Evolutionary conservation across 129 eudicot species (phyloP).

Genomic region (Chrysanthemum seticuspe): DNA sequence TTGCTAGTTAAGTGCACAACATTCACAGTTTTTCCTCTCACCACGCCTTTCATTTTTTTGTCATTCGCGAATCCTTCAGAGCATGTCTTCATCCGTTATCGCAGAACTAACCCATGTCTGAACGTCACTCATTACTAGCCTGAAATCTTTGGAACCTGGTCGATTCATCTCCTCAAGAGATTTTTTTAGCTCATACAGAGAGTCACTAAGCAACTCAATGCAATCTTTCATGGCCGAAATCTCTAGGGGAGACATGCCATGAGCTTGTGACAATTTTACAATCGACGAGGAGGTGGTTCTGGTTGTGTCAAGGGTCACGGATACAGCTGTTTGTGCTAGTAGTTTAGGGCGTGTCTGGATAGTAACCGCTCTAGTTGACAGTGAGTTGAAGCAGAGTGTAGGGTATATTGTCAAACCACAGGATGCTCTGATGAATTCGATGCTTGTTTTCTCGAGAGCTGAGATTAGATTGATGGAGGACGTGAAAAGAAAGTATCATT

Average conservation of each 20-base stretch:
- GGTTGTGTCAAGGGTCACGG: constrained; percentile 39
- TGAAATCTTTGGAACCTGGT: constrained; percentile 21
- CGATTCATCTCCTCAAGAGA: constrained; percentile 43
- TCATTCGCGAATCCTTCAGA: constrained; percentile 48
- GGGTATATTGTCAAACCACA: constrained; percentile 49
- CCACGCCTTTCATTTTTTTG: constrained; percentile 37
- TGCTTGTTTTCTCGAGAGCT: constrained; percentile 18
- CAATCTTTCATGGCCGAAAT: constrained; percentile 48
- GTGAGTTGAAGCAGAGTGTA: constrained; percentile 44
- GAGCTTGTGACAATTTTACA: constrained; percentile 31
- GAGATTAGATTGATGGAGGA: constrained; percentile 20
- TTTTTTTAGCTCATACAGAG: constrained; percentile 29
- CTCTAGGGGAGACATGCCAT: constrained; percentile 37
- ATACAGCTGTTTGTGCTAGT: constrained; percentile 39
- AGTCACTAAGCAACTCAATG: constrained; percentile 41
- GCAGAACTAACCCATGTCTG: constrained; percentile 75
- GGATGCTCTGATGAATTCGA: constrained; percentile 43
- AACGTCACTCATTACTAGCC: constrained; percentile 34
- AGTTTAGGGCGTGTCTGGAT: constrained; percentile 41
- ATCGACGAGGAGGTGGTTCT: constrained; percentile 36
- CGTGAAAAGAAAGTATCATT: background rate
- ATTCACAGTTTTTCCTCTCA: constrained; percentile 45
- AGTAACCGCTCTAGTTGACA: constrained; percentile 29
- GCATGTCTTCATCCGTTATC: constrained; percentile 53
- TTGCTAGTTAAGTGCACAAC: constrained; percentile 59